These are phyloP conservation scores for Acorus calamus DNA, from an alignment of 106 monocot species.

Conservation along the genomic window DNA sequence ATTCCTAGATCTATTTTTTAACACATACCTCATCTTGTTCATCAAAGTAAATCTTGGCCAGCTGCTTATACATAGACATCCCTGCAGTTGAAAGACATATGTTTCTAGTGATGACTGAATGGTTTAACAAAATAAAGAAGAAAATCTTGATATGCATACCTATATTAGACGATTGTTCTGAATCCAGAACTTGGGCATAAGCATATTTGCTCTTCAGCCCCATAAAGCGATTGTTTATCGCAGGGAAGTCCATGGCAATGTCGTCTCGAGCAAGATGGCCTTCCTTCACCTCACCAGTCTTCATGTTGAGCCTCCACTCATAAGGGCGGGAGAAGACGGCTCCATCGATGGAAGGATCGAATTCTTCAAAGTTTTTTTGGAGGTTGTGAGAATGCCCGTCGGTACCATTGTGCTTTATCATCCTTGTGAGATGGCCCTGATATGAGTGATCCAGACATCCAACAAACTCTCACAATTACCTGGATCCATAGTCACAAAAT, in stretches of 20 bases:
- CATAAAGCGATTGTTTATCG: slow-evolving; percentile 8
- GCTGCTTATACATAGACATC: slow-evolving; percentile 3
- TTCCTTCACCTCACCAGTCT: slow-evolving; percentile 8
- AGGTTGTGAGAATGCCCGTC: slow-evolving; percentile 11
- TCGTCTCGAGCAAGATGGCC: slow-evolving; percentile 11
- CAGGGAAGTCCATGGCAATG: slow-evolving; percentile 19
- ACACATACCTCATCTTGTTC: neutral
- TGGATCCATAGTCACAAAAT: too few species aligned
- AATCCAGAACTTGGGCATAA: slow-evolving; percentile 15
- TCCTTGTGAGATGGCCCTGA: slow-evolving; percentile 4
- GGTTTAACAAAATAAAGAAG: too few species aligned
- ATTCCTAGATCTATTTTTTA: too few species aligned
- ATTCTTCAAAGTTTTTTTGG: slow-evolving; percentile 4
- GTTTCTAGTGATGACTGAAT: too few species aligned
- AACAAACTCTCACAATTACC: slow-evolving; percentile 3
- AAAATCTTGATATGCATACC: too few species aligned
- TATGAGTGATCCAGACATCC: slow-evolving; percentile 4
- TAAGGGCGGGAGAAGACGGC: slow-evolving; percentile 15
- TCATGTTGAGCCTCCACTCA: slow-evolving; percentile 22
- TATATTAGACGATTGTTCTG: neutral
- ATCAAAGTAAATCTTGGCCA: slow-evolving; percentile 16
- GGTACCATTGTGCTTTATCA: slow-evolving; percentile 8
- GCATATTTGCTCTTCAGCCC: slow-evolving; percentile 12
- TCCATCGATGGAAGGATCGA: slow-evolving; percentile 17
- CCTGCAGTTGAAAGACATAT: slow-evolving; percentile 1